phyloP scores from a whole-genome alignment of 2,329 filamentous ascomycete species.

The Chaetomiaceae sp. region DNA sequence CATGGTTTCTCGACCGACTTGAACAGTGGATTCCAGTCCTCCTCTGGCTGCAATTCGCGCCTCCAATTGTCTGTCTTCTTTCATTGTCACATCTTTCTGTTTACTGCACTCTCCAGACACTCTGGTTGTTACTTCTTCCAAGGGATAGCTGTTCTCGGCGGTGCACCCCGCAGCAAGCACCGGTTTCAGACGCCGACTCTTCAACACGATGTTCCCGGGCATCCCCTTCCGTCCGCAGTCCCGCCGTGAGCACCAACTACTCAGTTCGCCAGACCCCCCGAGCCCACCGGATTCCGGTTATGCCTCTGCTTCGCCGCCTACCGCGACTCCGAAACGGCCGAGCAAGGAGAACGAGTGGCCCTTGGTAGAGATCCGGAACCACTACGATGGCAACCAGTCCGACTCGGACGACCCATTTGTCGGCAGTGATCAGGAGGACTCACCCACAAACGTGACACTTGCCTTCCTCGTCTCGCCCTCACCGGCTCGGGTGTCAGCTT shows the following conservation, averaged over 20 bases:
- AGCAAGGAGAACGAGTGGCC: constrained; percentile 6
- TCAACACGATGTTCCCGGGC: constrained; percentile 10
- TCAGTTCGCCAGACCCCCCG: constrained; percentile 13
- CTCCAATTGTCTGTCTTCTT: constrained; percentile 4
- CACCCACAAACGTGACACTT: not conserved
- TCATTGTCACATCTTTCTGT: not conserved
- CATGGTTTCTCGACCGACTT: not conserved
- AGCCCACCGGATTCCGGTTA: constrained; percentile 26
- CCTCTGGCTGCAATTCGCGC: not conserved
- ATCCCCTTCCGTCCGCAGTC: constrained; percentile 9
- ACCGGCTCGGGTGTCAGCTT: not conserved
- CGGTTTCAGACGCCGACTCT: not conserved
- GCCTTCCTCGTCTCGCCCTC: not conserved
- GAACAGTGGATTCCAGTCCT: not conserved
- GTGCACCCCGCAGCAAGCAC: too few species aligned
- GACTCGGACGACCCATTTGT: constrained; percentile 21
- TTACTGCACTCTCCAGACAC: too few species aligned
- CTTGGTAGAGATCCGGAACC: constrained; percentile 6
- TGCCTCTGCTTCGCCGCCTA: constrained; percentile 16
- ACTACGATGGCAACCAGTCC: constrained; percentile 20
- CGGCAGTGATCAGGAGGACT: constrained; percentile 8
- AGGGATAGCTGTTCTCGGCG: too few species aligned
- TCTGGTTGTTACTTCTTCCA: too few species aligned
- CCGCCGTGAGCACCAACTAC: constrained; percentile 15
- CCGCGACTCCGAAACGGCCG: constrained; percentile 6